Conservation (phyloP, 164 flowering plant genomes). For the Echeveria elegans region DNA sequence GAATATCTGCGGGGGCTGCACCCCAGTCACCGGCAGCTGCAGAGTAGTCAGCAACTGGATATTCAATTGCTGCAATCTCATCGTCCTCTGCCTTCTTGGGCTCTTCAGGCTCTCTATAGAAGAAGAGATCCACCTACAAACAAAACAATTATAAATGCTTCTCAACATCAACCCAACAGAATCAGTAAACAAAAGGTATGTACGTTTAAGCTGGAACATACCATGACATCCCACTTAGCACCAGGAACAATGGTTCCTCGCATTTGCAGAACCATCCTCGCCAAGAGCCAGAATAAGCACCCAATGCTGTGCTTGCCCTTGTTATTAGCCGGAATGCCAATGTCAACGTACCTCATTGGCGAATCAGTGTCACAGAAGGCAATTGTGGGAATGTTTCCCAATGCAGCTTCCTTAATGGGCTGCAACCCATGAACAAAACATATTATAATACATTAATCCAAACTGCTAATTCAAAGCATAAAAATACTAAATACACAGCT, state of each 20-base stretch:
- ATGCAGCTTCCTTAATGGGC: slow-evolving; percentile 86
- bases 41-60: slow-evolving; percentile 31
- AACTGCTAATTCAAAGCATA: not conserved
- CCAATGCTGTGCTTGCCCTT: slow-evolving; percentile 91
- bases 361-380: slow-evolving; percentile 92
- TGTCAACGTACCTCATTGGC: slow-evolving; percentile 74
- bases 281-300: slow-evolving; percentile 80
- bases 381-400: slow-evolving; percentile 78
- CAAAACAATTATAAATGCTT: not conserved
- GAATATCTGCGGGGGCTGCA: slow-evolving; percentile 24
- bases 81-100: slow-evolving; percentile 60
- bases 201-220: slow-evolving; percentile 2
- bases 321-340: slow-evolving; percentile 89
- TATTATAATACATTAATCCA: not conserved
- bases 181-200: no score
- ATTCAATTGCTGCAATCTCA: slow-evolving; percentile 27
- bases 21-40: slow-evolving; percentile 31
- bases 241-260: slow-evolving; percentile 65
- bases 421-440: slow-evolving; percentile 14
- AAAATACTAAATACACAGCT: not conserved
- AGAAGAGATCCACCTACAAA: slow-evolving; percentile 68
- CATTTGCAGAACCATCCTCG: slow-evolving; percentile 86
- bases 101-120: slow-evolving; percentile 85
- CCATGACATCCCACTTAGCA: slow-evolving; percentile 60
- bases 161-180: not conserved